Evolutionary conservation across 805 yeast genomes (phyloP), one percentile per base, ranked within the genome.

Genomic region (Metschnikowia similis): DNA sequence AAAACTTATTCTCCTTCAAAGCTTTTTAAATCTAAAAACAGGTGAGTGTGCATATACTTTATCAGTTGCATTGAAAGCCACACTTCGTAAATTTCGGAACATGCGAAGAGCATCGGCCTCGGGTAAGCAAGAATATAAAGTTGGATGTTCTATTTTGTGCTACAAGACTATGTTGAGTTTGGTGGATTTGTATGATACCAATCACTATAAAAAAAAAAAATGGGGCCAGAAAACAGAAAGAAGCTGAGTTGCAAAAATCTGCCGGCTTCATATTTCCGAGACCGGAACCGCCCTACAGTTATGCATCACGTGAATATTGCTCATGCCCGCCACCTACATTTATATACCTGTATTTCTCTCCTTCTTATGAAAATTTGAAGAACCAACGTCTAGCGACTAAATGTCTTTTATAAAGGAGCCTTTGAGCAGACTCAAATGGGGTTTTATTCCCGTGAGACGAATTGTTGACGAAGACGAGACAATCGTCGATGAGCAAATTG

Each of bases 361-460:
- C 32, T 28, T 9, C 40, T 41, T 11, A 17, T 41, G 28, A 29
- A 39, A 17, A n/a, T 28, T 26, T 39, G 16, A 27, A 9, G 6
- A 8, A 21, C 16, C 34, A n/a, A 27, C 27, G 17, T 30, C 13
- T 10, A 10, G 14, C 13, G 16, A 28, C 28, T 14, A 10, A 11
- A 53, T 51, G 53, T 45, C 48, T 36, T 48, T 48, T 31, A 34
- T 53, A 39, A 51, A 44, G 26, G 58, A 55, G 41, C 55, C 58
- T 14, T 47, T 50, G 42, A 42, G 55, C 31, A 49, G 58, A 29
- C 56, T 55, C 37, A 69, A 69, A 50, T 69, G 68, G 67, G 74
- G 74, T 2, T 62, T 69, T 34, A 38, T 69, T 17, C 74, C 74
- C 6, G 63, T 59, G 21, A 60, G 69, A 55, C 55, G 74, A 52